Base-by-base conservation (phyloP, 495 filamentous ascomycete genomes). In the Penicillium diatomitis region DNA sequence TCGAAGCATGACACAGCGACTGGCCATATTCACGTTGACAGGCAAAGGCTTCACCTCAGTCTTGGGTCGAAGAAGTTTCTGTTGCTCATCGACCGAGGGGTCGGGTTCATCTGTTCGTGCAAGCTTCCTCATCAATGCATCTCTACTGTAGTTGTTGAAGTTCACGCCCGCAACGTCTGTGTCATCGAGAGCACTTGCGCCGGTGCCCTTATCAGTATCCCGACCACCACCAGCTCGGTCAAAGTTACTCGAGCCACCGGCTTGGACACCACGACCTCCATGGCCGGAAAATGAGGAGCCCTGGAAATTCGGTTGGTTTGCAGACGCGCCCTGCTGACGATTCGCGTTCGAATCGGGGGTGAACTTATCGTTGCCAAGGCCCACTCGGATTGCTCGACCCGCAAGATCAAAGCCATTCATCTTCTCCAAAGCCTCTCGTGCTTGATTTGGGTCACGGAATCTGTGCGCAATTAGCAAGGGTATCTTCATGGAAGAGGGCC, bases 341-440 rank as follows among this genome's bases (percentile, higher is more conserved):
- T 90, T 90, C 60, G 87, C 85, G 68, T 87, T 96, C 68, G 90
- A 91, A 73, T 96, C 92, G 54, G 90, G 86, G 74, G 92, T 97
- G 70, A 97, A 99, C 86, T 97, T 97, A 87, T 99, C 94, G 75
- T 95, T 99, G 71, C 94, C 94, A 76, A 99, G 89, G 67, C 94
- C 94, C 71, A 99, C 94, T 62, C 94, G 88, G 63, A 99, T 97
- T 47, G 88, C 88, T 60, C 94, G 90, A 71, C 90, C 90, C 62
- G 91, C 94, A 62, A 99, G 86, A 68, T 97, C 94, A 73, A 96
- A 99, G 43, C 90, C 90, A 72, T 99, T 99, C 92, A 99, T 96
- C 71, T 96, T 92, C 70, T 96, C 88, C 46, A 99, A 75, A 42
- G 94, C 94, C 63, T 95, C 88, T 50, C 89, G 84, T 57, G 94